A percentile compares a stretch with the other conserved stretches of the same genome.
Conservation (phyloP, 441 rosid species). For the Flueggea neowawraea region DNA sequence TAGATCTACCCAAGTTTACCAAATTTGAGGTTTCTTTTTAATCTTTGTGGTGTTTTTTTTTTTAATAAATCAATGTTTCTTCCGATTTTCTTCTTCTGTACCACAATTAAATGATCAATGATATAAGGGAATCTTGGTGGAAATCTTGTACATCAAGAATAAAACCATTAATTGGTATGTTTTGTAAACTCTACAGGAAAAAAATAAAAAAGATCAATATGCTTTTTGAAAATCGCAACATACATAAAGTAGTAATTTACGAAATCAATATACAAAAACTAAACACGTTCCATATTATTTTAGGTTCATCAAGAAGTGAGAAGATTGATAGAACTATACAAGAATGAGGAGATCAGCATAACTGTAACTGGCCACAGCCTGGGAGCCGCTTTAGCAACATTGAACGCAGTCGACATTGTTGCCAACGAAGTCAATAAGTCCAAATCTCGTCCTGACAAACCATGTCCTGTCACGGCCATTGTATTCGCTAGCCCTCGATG, state of each 20-base stretch:
- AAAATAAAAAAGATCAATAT: too few relatives aligned
- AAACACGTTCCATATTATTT: background rate
- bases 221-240: too few relatives aligned
- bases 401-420: conserved; percentile 70
- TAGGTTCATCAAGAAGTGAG: conserved; percentile 64
- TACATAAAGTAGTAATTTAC: too few relatives aligned
- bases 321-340: conserved; percentile 60
- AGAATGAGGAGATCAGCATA: conserved; percentile 74
- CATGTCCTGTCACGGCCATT: conserved; percentile 64
- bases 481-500: conserved; percentile 81
- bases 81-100: too few relatives aligned
- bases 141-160: too few relatives aligned
- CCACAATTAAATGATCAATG: too few relatives aligned
- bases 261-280: too few relatives aligned
- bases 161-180: too few relatives aligned
- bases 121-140: too few relatives aligned
- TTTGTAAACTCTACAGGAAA: too few relatives aligned
- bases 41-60: too few relatives aligned
- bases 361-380: conserved; percentile 77
- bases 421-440: conserved; percentile 57
- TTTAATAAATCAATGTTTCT: too few relatives aligned
- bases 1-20: background rate
- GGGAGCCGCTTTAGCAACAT: conserved; percentile 81
- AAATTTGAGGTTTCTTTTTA: background rate
- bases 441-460: conserved; percentile 16